Evolutionary conservation across 345 rosid species (phyloP), one percentile per base, ranked within the genome.

Genomic region (Aethionema arabicum): DNA sequence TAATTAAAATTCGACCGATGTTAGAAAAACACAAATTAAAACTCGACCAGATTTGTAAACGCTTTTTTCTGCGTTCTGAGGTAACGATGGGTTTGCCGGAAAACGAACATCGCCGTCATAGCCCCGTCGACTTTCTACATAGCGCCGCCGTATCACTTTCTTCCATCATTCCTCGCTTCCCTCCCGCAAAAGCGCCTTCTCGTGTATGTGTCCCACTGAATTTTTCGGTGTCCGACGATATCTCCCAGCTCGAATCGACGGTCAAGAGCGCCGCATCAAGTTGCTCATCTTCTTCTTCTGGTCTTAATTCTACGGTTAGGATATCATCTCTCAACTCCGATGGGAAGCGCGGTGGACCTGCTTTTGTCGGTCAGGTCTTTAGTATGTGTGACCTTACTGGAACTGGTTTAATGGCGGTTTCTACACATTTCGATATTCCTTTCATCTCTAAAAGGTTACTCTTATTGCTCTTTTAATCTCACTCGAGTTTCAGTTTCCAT

Each of bases 331-430:
- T 89, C 36, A 78, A 70, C 52, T 85, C 93, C 43, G 72, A 76
- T 13, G 88, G 87, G 11, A 85, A 76, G 72, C 76, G 79, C 32
- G 85, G 92, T 5, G 97, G 99, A 15, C 99, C 99, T 2, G 99
- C 97, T 71, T 90, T 93, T 60, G 88, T 87, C 5, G 99, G 97
- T 30, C 99, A 90, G 82, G 99, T 90, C 27, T 93, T 93, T 48
- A 90, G 91, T 67, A 93, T 93, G 96, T 87, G 99, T 59, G 96
- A 93, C 70, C 99, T 90, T 48, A 87, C 97, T 4, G 99, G 97
- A 41, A 85, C 96, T 16, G 97, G 99, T 55, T 86, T 90, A 21
- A 87, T 87, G 97, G 97, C 99, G 30, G 99, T 90, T 39, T 87
- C 96, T 50, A 84, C 96, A 16, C 97, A 90, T 74, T 87, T 90